Conservation (phyloP, 345 rosid species). For the Euphorbia lathyris region DNA sequence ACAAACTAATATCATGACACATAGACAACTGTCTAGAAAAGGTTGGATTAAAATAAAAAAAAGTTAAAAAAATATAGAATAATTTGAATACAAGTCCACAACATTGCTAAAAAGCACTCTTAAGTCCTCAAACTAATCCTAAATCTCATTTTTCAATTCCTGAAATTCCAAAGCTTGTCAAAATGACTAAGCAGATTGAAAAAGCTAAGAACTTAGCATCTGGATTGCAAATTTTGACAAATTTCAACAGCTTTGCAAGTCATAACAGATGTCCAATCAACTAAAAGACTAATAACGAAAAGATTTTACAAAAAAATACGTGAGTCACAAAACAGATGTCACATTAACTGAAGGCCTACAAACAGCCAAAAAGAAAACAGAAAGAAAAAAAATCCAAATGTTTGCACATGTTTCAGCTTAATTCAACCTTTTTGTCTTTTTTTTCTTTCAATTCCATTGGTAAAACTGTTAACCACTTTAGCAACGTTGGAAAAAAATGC, state of each 20-base stretch:
- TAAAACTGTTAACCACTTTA: neutral
- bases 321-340: constrained; percentile 3
- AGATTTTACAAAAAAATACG: neutral
- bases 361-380: neutral
- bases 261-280: neutral
- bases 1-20: too few species aligned
- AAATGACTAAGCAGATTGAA: neutral
- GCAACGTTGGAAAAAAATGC: neutral
- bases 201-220: constrained; percentile 3
- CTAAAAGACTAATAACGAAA: neutral
- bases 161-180: neutral
- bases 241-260: neutral
- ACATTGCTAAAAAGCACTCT: neutral
- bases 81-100: neutral
- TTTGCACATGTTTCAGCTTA: neutral
- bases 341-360: neutral
- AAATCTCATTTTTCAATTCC: neutral
- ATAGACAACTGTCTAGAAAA: too few species aligned
- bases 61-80: neutral
- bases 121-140: neutral
- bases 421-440: neutral
- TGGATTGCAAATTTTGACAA: neutral
- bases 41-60: too few species aligned
- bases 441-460: neutral
- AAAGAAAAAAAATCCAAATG: neutral